Evolutionary conservation across 352 stramenopile species (phyloP).

Genomic region (Thalassiosira hispida): DNA sequence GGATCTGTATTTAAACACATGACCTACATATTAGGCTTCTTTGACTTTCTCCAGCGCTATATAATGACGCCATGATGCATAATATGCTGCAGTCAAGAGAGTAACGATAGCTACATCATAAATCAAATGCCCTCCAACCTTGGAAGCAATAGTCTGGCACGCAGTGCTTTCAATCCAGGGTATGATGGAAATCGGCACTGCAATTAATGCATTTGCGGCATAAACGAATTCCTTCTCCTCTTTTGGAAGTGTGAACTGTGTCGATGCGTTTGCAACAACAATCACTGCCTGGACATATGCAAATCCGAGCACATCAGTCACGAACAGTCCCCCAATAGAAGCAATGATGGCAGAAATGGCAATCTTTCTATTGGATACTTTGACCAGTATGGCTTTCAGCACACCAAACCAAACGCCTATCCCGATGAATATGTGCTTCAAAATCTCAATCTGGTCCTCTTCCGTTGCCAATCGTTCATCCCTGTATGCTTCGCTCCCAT

Average conservation of each 20-base stretch:
- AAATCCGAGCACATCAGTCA: conserved; percentile 22
- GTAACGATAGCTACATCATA: conserved; percentile 47
- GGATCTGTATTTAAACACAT: too few species aligned
- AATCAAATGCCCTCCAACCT: conserved; percentile 41
- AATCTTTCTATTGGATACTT: not conserved
- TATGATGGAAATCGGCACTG: conserved; percentile 29
- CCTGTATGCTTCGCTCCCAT: too few species aligned
- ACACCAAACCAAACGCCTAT: conserved; percentile 28
- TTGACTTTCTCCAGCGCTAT: not conserved
- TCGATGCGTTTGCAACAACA: conserved; percentile 23
- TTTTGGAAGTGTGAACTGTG: conserved; percentile 21
- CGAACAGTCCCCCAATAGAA: not conserved
- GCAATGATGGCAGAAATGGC: not conserved
- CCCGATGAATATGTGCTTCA: not conserved
- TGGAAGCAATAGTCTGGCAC: conserved; percentile 27
- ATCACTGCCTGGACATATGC: conserved; percentile 48
- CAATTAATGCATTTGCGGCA: conserved; percentile 22
- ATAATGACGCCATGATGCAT: not conserved
- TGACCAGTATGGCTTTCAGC: conserved; percentile 16
- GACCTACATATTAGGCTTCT: not conserved
- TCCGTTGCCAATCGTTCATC: not conserved
- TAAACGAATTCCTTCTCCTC: conserved; percentile 45
- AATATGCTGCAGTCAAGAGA: conserved; percentile 15
- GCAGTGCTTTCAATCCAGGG: conserved; percentile 50
- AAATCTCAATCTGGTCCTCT: not conserved